These are phyloP conservation scores for Tubosaeta sp. DNA, from an alignment of 768 basidiomycete genomes.

Conservation along the genomic window DNA sequence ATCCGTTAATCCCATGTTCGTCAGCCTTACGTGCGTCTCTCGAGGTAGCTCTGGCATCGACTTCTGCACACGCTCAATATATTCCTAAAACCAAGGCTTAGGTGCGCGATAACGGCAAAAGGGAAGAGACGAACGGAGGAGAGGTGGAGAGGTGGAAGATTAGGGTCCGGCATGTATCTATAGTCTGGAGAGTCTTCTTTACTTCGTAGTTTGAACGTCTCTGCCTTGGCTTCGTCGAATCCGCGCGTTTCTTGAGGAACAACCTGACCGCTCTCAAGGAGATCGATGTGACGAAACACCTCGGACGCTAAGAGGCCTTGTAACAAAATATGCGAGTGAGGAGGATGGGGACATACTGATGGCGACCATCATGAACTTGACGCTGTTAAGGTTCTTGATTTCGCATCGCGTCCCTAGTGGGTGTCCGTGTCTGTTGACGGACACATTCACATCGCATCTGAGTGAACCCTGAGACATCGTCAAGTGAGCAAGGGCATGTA, in stretches of 20 bases:
- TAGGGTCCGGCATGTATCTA: slow-evolving; percentile 97
- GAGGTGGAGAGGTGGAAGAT: slow-evolving; percentile 71
- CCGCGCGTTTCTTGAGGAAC: slow-evolving; percentile 88
- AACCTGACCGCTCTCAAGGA: slow-evolving; percentile 38
- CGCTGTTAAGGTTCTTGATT: slow-evolving; percentile 94
- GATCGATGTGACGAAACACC: slow-evolving; percentile 68
- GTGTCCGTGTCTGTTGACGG: slow-evolving; percentile 65
- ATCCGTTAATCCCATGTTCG: slow-evolving; percentile 48
- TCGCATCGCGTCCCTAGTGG: slow-evolving; percentile 83
- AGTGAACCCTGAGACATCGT: slow-evolving; percentile 69
- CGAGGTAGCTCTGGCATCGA: slow-evolving; percentile 76
- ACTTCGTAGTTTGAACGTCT: slow-evolving; percentile 77
- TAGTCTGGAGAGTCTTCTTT: slow-evolving; percentile 98
- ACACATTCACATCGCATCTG: slow-evolving; percentile 94
- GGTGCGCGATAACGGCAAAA: not conserved
- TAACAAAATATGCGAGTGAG: not conserved
- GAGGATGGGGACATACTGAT: slow-evolving; percentile 57
- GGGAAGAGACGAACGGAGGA: slow-evolving; percentile 38
- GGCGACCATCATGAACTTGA: slow-evolving; percentile 78
- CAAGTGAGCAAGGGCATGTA: not conserved
- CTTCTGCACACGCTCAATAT: slow-evolving; percentile 48
- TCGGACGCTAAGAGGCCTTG: slow-evolving; percentile 61
- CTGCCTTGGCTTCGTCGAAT: slow-evolving; percentile 75
- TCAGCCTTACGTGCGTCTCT: slow-evolving; percentile 54
- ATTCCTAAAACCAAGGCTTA: slow-evolving; percentile 42